These are phyloP conservation scores for Ophiocordyceps sinensis DNA, from an alignment of 2,329 filamentous ascomycete genomes.

Conservation along the genomic window DNA sequence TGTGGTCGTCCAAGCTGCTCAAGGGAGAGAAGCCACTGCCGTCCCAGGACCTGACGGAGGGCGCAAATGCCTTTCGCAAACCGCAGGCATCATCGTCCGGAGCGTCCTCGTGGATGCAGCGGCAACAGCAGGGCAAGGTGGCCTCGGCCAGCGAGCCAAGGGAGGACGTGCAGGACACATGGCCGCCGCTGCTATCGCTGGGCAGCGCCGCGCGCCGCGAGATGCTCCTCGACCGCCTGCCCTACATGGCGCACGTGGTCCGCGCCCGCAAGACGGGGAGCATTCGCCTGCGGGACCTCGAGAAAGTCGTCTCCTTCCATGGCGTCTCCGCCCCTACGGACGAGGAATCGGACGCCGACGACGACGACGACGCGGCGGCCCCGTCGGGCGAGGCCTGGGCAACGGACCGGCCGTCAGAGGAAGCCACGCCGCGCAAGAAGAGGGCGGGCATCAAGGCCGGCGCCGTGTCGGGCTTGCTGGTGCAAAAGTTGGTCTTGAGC, in stretches of 20 bases:
- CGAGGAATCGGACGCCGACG: conserved; percentile 30
- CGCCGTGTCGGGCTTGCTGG: conserved; percentile 27
- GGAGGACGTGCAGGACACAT: conserved; percentile 9
- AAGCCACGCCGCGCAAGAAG: conserved; percentile 34
- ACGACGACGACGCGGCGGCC: conserved; percentile 26
- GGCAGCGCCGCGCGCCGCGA: conserved; percentile 55
- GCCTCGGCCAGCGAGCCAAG: conserved; percentile 3
- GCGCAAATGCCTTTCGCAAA: conserved; percentile 34
- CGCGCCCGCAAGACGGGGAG: conserved; percentile 21
- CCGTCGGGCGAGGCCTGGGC: conserved; percentile 38
- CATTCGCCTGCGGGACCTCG: conserved; percentile 41
- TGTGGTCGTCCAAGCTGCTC: conserved; percentile 50
- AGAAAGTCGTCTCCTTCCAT: conserved; percentile 53
- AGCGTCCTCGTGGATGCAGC: conserved; percentile 20
- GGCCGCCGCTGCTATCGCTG: conserved; percentile 39
- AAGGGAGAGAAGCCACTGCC: conserved; percentile 32
- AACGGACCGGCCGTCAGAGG: conserved; percentile 45
- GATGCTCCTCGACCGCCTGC: conserved; percentile 71
- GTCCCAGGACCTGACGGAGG: conserved; percentile 25
- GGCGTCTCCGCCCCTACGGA: conserved; percentile 35
- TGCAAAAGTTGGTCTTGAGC: conserved; percentile 57
- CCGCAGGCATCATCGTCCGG: conserved; percentile 15
- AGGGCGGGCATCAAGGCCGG: conserved; percentile 21
- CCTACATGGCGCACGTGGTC: conserved; percentile 63
- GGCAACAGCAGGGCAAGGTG: conserved; percentile 13